Percentiles rank a stretch among this genome's conserved stretches.
phyloP scores from a whole-genome alignment of 2,329 filamentous ascomycete species.

The Akanthomyces uredinophilus region DNA sequence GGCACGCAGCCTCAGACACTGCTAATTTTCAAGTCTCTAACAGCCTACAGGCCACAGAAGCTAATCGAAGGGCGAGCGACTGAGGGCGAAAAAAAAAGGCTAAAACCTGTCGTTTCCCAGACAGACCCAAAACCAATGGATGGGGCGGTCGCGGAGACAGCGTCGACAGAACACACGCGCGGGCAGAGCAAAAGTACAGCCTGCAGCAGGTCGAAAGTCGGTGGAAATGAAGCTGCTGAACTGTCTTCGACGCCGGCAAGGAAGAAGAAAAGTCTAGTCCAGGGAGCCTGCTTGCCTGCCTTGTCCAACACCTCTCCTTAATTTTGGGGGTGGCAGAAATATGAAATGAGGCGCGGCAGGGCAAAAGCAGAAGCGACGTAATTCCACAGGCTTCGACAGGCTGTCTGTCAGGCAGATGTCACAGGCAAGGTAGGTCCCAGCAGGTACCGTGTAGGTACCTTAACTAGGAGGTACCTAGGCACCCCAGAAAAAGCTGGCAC shows the following conservation, averaged over 20 bases:
- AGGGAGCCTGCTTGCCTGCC: too few relatives aligned
- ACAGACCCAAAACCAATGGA: background rate
- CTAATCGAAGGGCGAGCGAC: too few relatives aligned
- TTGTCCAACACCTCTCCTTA: background rate
- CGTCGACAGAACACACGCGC: background rate
- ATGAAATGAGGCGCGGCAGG: background rate
- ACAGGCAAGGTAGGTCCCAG: background rate
- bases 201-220: background rate
- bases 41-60: background rate
- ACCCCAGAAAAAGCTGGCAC: background rate
- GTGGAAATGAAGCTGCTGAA: background rate
- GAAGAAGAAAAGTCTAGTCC: background rate
- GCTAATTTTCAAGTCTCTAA: background rate
- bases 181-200: background rate
- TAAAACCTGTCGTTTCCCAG: background rate
- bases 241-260: background rate
- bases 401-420: background rate
- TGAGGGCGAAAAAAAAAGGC: background rate
- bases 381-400: conserved; percentile 6
- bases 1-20: background rate
- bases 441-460: too few relatives aligned
- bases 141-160: conserved; percentile 11
- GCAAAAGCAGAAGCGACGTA: background rate
- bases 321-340: background rate
- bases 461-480: background rate